Percentiles rank a stretch among this genome's conserved stretches.
phyloP scores from a whole-genome alignment of 352 stramenopile genomes.

The Phytophthora nicotianae region DNA sequence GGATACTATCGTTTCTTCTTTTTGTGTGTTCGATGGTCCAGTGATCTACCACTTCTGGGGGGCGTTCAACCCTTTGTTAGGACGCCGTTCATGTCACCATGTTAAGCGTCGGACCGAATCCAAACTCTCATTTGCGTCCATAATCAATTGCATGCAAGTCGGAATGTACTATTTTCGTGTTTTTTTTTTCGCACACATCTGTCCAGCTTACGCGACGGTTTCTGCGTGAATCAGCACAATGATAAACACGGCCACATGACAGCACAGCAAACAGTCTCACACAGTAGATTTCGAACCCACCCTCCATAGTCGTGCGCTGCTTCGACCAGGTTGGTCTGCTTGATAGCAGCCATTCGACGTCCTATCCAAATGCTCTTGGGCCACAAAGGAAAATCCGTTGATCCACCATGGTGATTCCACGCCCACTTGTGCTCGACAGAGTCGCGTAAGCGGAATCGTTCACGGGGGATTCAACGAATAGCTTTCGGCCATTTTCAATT shows the following conservation, averaged over 20 bases:
- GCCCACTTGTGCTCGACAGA: background rate
- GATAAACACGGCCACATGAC: too few species aligned
- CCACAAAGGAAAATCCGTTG: background rate
- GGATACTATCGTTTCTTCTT: constrained; percentile 28
- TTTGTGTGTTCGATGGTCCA: constrained; percentile 27
- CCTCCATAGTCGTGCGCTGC: background rate
- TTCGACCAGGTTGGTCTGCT: background rate
- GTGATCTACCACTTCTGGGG: background rate
- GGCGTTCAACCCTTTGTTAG: too few species aligned
- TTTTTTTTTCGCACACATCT: too few species aligned
- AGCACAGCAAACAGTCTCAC: too few species aligned
- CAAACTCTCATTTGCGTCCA: too few species aligned
- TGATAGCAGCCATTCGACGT: background rate
- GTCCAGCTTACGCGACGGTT: too few species aligned
- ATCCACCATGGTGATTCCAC: constrained; percentile 2
- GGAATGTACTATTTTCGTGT: too few species aligned
- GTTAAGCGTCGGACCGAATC: too few species aligned
- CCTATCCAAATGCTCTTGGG: constrained; percentile 11
- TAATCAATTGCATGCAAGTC: too few species aligned
- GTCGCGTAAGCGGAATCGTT: constrained; percentile 1
- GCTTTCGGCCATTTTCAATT: constrained; percentile 6
- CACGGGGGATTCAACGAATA: background rate
- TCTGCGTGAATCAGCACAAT: too few species aligned
- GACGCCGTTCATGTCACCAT: too few species aligned
- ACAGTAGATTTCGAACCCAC: background rate